These are phyloP conservation scores for Neofusicoccum sp. DNA, from an alignment of 2,329 filamentous ascomycete genomes.

Conservation along the genomic window DNA sequence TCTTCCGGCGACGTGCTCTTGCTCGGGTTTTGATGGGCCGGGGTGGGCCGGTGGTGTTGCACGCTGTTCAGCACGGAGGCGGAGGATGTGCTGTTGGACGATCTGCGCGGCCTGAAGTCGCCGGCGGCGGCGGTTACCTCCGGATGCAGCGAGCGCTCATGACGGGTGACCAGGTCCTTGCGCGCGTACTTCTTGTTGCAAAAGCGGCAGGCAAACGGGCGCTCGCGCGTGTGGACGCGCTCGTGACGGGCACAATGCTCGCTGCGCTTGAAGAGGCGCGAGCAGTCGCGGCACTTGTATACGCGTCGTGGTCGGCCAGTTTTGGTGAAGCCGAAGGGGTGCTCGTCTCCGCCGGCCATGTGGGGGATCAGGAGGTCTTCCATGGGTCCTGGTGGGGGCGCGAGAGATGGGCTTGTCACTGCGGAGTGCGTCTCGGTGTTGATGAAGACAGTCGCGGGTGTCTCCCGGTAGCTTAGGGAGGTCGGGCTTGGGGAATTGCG, in stretches of 20 bases:
- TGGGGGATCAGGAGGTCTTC: not conserved
- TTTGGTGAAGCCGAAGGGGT: not conserved
- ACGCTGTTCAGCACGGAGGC: not conserved
- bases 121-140: not conserved
- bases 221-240: conserved; percentile 33
- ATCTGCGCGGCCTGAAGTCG: not conserved
- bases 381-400: not conserved
- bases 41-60: not conserved
- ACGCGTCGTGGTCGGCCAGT: not conserved
- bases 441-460: not conserved
- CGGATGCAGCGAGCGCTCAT: conserved; percentile 34
- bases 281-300: conserved; percentile 30
- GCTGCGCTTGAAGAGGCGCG: conserved; percentile 33
- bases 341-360: not conserved
- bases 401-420: not conserved
- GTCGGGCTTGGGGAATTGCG: not conserved
- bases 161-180: conserved; percentile 37
- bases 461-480: not conserved
- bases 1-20: not conserved
- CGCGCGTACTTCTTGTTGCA: conserved; percentile 34
- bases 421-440: not conserved
- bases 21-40: not conserved
- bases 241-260: conserved; percentile 37
- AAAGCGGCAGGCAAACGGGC: conserved; percentile 33
- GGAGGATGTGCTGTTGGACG: not conserved